These are phyloP conservation scores for Aspergillus pseudotamarii DNA, from an alignment of 2,329 filamentous ascomycete genomes.

Conservation along the genomic window DNA sequence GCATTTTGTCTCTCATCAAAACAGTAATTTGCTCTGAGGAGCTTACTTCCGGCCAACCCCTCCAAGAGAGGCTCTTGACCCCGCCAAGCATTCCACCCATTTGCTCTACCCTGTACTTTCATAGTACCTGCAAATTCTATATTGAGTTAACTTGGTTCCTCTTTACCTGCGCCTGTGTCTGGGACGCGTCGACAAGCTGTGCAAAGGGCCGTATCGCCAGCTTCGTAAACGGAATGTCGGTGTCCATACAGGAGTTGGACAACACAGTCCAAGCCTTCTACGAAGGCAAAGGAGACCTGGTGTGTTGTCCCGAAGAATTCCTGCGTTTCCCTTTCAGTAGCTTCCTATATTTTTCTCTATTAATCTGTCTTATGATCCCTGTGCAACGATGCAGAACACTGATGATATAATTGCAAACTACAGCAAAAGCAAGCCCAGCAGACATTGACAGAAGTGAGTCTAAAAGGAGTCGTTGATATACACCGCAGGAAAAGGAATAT, in stretches of 20 bases:
- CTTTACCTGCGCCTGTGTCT: background rate
- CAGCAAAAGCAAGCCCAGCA: constrained; percentile 96
- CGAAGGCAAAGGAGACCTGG: constrained; percentile 91
- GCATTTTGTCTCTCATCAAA: constrained; percentile 13
- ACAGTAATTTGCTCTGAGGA: constrained; percentile 13
- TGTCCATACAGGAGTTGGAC: constrained; percentile 92
- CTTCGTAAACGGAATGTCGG: constrained; percentile 56
- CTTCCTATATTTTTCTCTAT: background rate
- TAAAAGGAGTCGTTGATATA: background rate
- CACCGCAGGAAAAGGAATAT: background rate
- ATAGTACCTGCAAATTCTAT: constrained; percentile 17
- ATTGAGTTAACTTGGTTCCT: constrained; percentile 3
- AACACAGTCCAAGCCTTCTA: constrained; percentile 95
- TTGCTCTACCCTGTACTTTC: constrained; percentile 16
- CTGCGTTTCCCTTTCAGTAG: background rate
- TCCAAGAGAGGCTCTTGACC: constrained; percentile 30
- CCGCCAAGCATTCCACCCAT: constrained; percentile 27
- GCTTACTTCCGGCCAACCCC: constrained; percentile 25
- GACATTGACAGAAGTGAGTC: constrained; percentile 82
- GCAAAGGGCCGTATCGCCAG: constrained; percentile 33
- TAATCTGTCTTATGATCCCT: background rate
- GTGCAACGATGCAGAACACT: background rate
- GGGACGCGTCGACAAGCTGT: constrained; percentile 11
- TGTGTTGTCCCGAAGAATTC: constrained; percentile 52
- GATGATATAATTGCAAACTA: background rate